Conservation (phyloP, 2,329 filamentous ascomycete species). For the Periconia sp. region DNA sequence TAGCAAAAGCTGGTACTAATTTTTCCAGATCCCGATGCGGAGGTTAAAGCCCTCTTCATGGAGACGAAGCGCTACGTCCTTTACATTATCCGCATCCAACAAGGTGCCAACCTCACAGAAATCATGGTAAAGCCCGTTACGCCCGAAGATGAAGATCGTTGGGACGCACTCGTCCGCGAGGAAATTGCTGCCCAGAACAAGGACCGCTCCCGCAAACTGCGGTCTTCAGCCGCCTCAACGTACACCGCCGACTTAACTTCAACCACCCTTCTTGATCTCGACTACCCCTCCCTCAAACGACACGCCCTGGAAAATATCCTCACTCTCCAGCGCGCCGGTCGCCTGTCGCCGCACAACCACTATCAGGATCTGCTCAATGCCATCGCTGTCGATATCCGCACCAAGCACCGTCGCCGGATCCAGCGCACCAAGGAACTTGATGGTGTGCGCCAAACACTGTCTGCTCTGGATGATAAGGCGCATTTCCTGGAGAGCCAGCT, state of each 20-base stretch:
- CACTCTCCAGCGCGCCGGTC: constrained; percentile 81
- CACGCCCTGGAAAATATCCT: constrained; percentile 94
- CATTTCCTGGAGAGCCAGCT: constrained; percentile 92
- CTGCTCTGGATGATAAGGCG: constrained; percentile 83
- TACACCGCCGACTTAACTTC: constrained; percentile 62
- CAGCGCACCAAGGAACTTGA: constrained; percentile 92
- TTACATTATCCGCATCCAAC: constrained; percentile 97
- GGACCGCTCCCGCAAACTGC: constrained; percentile 64
- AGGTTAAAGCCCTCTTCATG: constrained; percentile 92
- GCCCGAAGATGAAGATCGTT: constrained; percentile 86
- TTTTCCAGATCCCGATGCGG: constrained; percentile 79
- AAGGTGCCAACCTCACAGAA: constrained; percentile 88
- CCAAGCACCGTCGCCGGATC: constrained; percentile 90
- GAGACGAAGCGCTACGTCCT: constrained; percentile 97
- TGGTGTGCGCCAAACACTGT: constrained; percentile 75
- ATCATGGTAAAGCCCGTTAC: constrained; percentile 91
- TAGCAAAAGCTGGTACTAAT: constrained; percentile 25
- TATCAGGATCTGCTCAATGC: constrained; percentile 99
- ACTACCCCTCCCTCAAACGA: constrained; percentile 91
- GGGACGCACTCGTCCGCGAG: constrained; percentile 79
- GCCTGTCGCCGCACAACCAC: constrained; percentile 84
- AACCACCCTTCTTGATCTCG: constrained; percentile 77
- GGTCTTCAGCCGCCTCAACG: constrained; percentile 86
- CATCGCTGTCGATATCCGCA: constrained; percentile 94
- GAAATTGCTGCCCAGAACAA: constrained; percentile 65